phyloP scores from a whole-genome alignment of 192 early-diverging fungal species.

The Kappamyces sp. region DNA sequence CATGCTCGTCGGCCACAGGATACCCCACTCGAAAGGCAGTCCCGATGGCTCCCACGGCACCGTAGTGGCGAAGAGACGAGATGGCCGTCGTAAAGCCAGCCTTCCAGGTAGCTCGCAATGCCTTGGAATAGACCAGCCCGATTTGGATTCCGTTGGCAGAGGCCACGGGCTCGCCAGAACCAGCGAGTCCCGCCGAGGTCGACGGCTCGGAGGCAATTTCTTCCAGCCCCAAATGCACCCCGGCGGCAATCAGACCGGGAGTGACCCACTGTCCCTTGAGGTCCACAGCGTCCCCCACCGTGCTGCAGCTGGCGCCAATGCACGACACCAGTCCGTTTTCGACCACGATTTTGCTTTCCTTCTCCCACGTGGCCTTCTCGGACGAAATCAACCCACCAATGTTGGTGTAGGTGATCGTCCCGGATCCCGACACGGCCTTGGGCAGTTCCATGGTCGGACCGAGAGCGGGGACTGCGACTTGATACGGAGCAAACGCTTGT shows the following conservation, averaged over 20 bases:
- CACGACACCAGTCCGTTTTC: slow-evolving; percentile 55
- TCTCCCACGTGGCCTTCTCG: slow-evolving; percentile 5
- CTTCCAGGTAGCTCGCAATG: slow-evolving; percentile 17
- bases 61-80: slow-evolving; percentile 44
- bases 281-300: slow-evolving; percentile 37
- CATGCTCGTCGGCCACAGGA: no score
- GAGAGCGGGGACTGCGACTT: neutral
- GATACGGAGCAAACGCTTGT: neutral
- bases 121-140: slow-evolving; percentile 17
- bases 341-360: slow-evolving; percentile 35
- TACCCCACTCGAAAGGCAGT: slow-evolving; percentile 64
- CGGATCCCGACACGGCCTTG: neutral
- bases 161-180: slow-evolving; percentile 26
- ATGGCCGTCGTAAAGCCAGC: slow-evolving; percentile 56
- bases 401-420: neutral
- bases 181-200: slow-evolving; percentile 31
- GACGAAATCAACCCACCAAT: slow-evolving; percentile 2
- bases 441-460: neutral
- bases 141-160: slow-evolving; percentile 67
- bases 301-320: slow-evolving; percentile 26
- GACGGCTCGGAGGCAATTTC: slow-evolving; percentile 58
- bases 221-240: slow-evolving; percentile 46
- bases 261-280: slow-evolving; percentile 53
- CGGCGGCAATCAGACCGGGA: slow-evolving; percentile 55
- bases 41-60: slow-evolving; percentile 55